Evolutionary conservation across 495 filamentous ascomycete genomes (phyloP).

Genomic region (Penicillium antarcticum): DNA sequence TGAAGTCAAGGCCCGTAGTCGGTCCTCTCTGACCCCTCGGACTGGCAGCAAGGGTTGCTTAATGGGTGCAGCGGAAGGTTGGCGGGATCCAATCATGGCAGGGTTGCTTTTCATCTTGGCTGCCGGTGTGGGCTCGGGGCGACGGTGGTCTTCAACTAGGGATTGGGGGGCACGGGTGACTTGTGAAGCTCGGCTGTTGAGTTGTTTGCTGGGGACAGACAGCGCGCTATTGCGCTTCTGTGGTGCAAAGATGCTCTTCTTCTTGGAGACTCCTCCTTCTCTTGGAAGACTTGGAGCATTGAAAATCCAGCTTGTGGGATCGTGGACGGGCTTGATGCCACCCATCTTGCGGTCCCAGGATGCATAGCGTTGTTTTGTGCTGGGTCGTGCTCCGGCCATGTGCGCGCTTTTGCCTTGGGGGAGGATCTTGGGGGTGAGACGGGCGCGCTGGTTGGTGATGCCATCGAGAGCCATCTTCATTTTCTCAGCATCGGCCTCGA

Average conservation of each 20-base stretch:
- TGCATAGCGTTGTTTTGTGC: slow-evolving; percentile 23
- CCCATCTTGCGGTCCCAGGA: slow-evolving; percentile 26
- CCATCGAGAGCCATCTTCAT: slow-evolving; percentile 48
- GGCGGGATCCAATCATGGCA: background rate
- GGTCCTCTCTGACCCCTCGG: slow-evolving; percentile 23
- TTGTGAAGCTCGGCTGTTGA: slow-evolving; percentile 35
- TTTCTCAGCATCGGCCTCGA: slow-evolving; percentile 46
- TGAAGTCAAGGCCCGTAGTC: slow-evolving; percentile 27
- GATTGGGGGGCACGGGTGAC: slow-evolving; percentile 38
- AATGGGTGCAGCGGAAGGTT: background rate
- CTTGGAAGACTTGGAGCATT: slow-evolving; percentile 7
- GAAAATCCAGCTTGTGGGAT: background rate
- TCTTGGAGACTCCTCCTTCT: slow-evolving; percentile 13
- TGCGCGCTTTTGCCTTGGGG: slow-evolving; percentile 15
- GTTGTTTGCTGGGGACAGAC: slow-evolving; percentile 39
- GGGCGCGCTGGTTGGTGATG: slow-evolving; percentile 46
- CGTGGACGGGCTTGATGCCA: slow-evolving; percentile 17
- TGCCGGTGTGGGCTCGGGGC: slow-evolving; percentile 15
- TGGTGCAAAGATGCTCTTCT: slow-evolving; percentile 35
- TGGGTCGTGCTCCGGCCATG: slow-evolving; percentile 26
- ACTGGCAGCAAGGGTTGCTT: slow-evolving; percentile 6
- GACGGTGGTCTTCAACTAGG: slow-evolving; percentile 42
- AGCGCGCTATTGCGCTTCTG: slow-evolving; percentile 33
- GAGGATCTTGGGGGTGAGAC: slow-evolving; percentile 45
- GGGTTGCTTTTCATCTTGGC: background rate